A percentile compares a stretch with the other conserved stretches of the same genome.
Conservation (phyloP, 2,329 filamentous ascomycete genomes). For the Biscogniauxia sp. region DNA sequence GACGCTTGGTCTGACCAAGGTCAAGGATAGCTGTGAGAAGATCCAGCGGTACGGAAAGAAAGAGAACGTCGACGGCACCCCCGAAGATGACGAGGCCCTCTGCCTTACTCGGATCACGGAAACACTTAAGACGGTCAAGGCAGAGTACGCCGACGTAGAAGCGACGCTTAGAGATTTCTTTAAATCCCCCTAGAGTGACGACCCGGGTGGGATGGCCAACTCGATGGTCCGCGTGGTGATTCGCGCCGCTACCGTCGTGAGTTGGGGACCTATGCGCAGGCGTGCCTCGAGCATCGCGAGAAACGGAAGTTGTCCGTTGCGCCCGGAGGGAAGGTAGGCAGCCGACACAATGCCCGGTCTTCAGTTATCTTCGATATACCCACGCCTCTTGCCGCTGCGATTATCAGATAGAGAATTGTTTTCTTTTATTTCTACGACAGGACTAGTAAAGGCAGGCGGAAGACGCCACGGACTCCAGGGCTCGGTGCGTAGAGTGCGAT, state of each 20-base stretch:
- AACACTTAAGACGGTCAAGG: conserved; percentile 69
- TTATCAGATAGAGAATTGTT: conserved; percentile 26
- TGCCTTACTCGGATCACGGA: conserved; percentile 69
- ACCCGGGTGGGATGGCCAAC: conserved; percentile 10
- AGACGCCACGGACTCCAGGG: conserved; percentile 16
- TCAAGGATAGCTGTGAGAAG: conserved; percentile 92
- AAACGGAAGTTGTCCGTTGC: conserved; percentile 34
- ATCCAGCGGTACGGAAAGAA: conserved; percentile 89
- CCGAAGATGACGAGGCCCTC: conserved; percentile 62
- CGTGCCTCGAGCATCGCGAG: conserved; percentile 29
- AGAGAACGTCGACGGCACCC: conserved; percentile 73
- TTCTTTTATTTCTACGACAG: conserved; percentile 15
- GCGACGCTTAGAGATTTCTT: conserved; percentile 70
- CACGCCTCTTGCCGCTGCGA: conserved; percentile 16
- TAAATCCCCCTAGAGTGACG: conserved; percentile 24
- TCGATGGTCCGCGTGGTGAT: conserved; percentile 6
- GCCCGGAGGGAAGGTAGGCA: conserved; percentile 23
- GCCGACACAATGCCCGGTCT: conserved; percentile 2
- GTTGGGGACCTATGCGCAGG: conserved; percentile 15
- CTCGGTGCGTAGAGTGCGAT: conserved; percentile 16
- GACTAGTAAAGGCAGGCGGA: conserved; percentile 17
- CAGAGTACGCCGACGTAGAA: conserved; percentile 74
- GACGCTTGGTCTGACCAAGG: conserved; percentile 84
- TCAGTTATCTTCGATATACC: conserved; percentile 17
- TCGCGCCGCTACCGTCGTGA: conserved; percentile 10